Evolutionary conservation across 495 filamentous ascomycete genomes (phyloP).

Genomic region (Tuber aestivum): DNA sequence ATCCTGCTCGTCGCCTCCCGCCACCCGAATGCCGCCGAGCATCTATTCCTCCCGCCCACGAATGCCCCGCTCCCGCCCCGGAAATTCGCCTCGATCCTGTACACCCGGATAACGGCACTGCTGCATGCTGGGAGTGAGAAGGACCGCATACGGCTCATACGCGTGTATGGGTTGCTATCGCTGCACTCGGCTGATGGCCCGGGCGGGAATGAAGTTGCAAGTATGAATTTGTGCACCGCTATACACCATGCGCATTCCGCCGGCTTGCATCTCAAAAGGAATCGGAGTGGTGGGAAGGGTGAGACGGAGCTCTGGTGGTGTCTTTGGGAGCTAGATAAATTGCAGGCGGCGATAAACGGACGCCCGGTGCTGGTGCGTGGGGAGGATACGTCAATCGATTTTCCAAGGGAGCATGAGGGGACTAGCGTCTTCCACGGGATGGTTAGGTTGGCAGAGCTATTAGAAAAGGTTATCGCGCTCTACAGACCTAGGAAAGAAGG

Average conservation of each 20-base stretch:
- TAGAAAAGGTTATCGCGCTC: conserved; percentile 31
- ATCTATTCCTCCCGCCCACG: conserved; percentile 42
- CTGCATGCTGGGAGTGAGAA: conserved; percentile 47
- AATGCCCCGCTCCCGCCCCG: conserved; percentile 44
- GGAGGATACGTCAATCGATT: conserved; percentile 37
- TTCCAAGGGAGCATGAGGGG: conserved; percentile 18
- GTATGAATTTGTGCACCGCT: conserved; percentile 48
- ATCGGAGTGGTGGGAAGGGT: conserved; percentile 16
- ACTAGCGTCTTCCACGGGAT: conserved; percentile 27
- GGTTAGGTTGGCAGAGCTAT: conserved; percentile 26
- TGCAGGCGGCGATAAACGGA: conserved; percentile 37
- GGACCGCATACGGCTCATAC: conserved; percentile 48
- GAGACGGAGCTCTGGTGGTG: conserved; percentile 36
- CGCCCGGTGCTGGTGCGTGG: conserved; percentile 34
- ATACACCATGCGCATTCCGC: conserved; percentile 43
- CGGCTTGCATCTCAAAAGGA: conserved; percentile 30
- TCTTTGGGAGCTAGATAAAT: conserved; percentile 36
- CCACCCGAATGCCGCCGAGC: conserved; percentile 41
- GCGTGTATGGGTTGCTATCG: conserved; percentile 48
- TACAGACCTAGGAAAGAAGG: conserved; percentile 31
- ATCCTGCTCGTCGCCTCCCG: conserved; percentile 50
- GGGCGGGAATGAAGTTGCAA: conserved; percentile 49
- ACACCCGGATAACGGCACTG: conserved; percentile 44
- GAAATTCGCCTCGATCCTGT: conserved; percentile 41
- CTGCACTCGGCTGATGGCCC: conserved; percentile 47